Conservation (phyloP, 106 monocot species). For the Xerophyta viscosa region DNA sequence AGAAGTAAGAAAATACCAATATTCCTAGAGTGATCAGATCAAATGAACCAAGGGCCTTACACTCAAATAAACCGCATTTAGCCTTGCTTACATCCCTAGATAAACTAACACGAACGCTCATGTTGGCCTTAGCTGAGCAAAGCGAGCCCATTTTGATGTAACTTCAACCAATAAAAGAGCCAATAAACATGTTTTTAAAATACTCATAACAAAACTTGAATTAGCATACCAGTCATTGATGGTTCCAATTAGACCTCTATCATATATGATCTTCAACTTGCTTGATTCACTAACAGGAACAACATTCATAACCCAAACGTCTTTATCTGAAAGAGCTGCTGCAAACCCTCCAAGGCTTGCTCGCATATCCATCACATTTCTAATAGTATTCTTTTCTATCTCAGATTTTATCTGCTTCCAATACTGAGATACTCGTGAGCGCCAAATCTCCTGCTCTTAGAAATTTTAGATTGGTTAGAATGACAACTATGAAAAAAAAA, state of each 20-base stretch:
- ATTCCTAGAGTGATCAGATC: no score
- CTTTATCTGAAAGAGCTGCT: slow-evolving; percentile 73
- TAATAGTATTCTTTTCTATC: slow-evolving; percentile 46
- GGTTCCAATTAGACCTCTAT: slow-evolving; percentile 79
- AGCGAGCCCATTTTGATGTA: no score
- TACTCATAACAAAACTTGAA: no score
- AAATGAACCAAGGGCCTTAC: no score
- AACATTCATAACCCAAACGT: slow-evolving; percentile 98
- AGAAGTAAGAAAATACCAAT: no score
- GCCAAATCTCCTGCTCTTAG: slow-evolving; percentile 61
- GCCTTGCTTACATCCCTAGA: no score
- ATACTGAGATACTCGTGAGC: slow-evolving; percentile 52
- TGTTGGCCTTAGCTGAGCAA: no score
- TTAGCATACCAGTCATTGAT: slow-evolving; percentile 80
- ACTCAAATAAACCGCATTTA: no score
- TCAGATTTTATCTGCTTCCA: slow-evolving; percentile 62
- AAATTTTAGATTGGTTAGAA: neutral
- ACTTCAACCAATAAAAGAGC: no score
- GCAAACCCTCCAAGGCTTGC: slow-evolving; percentile 90
- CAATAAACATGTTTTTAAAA: no score
- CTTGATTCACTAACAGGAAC: slow-evolving; percentile 69
- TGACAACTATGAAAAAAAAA: slow-evolving; percentile 65
- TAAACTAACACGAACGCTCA: no score
- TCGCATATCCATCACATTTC: slow-evolving; percentile 98
- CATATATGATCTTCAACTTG: slow-evolving; percentile 81